phyloP scores from a whole-genome alignment of 1,139 yeast species.

The Diutina rugosa region DNA sequence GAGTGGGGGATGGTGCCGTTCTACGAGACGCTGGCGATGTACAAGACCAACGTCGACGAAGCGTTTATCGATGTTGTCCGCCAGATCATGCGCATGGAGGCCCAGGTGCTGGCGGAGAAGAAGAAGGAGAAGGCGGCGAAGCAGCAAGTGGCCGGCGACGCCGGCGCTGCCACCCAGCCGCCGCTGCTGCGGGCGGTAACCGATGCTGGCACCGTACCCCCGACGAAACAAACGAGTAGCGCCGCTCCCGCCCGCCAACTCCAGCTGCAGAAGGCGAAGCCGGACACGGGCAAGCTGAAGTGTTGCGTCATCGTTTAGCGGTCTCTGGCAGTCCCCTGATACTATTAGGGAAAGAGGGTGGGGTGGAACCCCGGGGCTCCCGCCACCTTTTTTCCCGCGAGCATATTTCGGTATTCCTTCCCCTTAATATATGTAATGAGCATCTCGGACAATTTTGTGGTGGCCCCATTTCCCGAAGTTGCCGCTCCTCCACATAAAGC shows the following conservation, averaged over 20 bases:
- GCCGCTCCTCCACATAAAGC: background rate
- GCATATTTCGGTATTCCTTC: background rate
- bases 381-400: background rate
- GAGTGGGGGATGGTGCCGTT: constrained; percentile 85
- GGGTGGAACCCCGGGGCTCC: too few relatives aligned
- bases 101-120: constrained; percentile 33
- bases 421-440: background rate
- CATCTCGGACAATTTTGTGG: background rate
- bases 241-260: constrained; percentile 3
- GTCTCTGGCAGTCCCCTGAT: constrained; percentile 1
- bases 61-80: constrained; percentile 85
- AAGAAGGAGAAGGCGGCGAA: constrained; percentile 30
- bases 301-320: constrained; percentile 7
- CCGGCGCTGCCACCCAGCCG: constrained; percentile 2
- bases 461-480: background rate
- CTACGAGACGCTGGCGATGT: constrained; percentile 89
- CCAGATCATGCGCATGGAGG: constrained; percentile 72
- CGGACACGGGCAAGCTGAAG: constrained; percentile 5
- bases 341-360: too few relatives aligned
- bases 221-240: constrained; percentile 3
- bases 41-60: constrained; percentile 79
- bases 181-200: background rate
- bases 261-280: constrained; percentile 4
- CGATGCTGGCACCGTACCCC: constrained; percentile 4
- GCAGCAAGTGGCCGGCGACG: constrained; percentile 11